Evolutionary conservation across 2,329 filamentous ascomycete genomes (phyloP).

Genomic region (Neurospora crassa): DNA sequence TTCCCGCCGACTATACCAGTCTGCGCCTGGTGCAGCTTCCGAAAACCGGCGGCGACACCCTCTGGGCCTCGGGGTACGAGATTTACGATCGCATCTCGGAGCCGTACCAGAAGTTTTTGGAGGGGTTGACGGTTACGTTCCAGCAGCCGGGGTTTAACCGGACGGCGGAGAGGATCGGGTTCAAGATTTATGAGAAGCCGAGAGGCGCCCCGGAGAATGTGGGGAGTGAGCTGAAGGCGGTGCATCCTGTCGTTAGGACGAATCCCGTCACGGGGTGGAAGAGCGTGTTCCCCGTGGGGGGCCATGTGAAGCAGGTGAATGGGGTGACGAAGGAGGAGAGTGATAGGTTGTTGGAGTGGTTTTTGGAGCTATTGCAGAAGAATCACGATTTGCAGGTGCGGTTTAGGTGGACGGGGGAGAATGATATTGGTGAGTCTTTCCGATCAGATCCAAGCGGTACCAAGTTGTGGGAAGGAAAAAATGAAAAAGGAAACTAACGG

Average conservation of each 20-base stretch:
- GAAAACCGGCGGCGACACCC: constrained; percentile 30
- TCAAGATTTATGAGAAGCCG: constrained; percentile 34
- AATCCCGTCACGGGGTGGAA: constrained; percentile 59
- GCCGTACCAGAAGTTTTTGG: constrained; percentile 38
- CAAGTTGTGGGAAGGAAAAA: too few species aligned
- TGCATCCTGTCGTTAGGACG: constrained; percentile 48
- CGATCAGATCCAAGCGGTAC: too few species aligned
- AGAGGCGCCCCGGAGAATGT: constrained; percentile 46
- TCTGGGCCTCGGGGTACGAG: constrained; percentile 35
- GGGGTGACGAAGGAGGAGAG: constrained; percentile 33
- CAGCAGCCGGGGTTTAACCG: constrained; percentile 31
- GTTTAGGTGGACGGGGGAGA: constrained; percentile 34
- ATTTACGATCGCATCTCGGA: constrained; percentile 39
- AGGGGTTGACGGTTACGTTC: constrained; percentile 34
- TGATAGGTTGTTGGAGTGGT: constrained; percentile 30
- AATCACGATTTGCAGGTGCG: constrained; percentile 42
- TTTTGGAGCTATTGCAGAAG: constrained; percentile 31
- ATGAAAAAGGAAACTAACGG: too few species aligned
- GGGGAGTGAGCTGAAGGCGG: constrained; percentile 36
- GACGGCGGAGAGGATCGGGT: constrained; percentile 28
- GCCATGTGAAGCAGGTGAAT: constrained; percentile 33
- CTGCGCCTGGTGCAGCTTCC: constrained; percentile 40
- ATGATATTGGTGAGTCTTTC: constrained; percentile 28
- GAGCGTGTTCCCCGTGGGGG: constrained; percentile 36
- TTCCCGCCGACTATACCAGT: constrained; percentile 44